Evolutionary conservation across 352 stramenopile species (phyloP), one percentile per base, ranked within the genome.

Genomic region (Globisporangium nodosum): DNA sequence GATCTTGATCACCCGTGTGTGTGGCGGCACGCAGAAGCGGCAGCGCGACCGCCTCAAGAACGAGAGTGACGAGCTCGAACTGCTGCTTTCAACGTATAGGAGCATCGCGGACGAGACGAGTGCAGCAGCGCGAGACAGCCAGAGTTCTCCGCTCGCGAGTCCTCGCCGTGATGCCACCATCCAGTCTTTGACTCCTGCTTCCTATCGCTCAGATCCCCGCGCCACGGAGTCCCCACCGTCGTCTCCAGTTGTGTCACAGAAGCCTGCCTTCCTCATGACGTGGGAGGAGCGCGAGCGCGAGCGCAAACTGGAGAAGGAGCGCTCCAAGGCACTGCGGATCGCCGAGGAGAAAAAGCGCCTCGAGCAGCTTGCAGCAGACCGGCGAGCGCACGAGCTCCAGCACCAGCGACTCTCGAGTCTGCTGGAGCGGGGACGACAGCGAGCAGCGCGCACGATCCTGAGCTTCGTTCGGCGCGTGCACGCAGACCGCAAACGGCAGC

Each of bases 251-350:
- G 16, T 46, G 3, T 42, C 49, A 11, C 82, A 75, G 53, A 85
- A 83, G 27, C 78, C 81, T 3, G 57, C 65, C 2, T 82, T 92
- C 47, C 68, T 90, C 42, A 80, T 81, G 67, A 87, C 73, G 5
- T 92, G 78, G 75, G 78, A 92, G 61, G 78, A 92, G 61, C 74
- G 83, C 7, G 78, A 90, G 60, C 67, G 68, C 45, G 68, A 81
- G 42, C 66, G 75, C 13, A 74, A 71, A 43, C 57, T 80, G 31
- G 75, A 87, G 47, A 90, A 92, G 51, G 76, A 87, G 24, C 31
- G 66, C 0, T 74, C 71, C 18, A 88, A 85, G 55, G 56, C 67
- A 0, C 64, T 78, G 31, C 78, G 79, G 16, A 90, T 93, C 30
- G 69, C 84, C 16, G 67, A 85, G 0, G 81, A 93, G 56, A 87